Evolutionary conservation across 1,284 basidiomycete genomes (phyloP).

Genomic region (Megacollybia platyphylla): DNA sequence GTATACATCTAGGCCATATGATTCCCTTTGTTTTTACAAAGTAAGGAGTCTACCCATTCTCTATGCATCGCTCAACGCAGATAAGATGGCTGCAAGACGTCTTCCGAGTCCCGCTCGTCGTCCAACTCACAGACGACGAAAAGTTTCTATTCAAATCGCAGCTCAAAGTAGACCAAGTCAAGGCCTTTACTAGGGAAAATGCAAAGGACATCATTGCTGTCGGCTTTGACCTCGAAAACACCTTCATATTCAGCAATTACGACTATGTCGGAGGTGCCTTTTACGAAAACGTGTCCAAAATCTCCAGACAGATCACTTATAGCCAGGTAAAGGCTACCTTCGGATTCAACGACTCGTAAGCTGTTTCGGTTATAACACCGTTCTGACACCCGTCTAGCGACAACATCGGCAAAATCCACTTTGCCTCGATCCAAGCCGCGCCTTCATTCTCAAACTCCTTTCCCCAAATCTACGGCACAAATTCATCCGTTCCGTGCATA

Average conservation of each 20-base stretch:
- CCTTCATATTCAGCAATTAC: conserved; percentile 95
- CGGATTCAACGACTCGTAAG: conserved; percentile 90
- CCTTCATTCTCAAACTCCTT: conserved; percentile 98
- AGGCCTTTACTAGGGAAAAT: conserved; percentile 77
- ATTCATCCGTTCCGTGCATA: conserved; percentile 79
- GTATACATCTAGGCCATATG: conserved; percentile 97
- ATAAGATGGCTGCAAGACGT: conserved; percentile 91
- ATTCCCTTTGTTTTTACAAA: conserved; percentile 97
- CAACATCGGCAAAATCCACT: conserved; percentile 85
- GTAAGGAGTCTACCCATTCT: conserved; percentile 28
- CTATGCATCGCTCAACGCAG: conserved; percentile 2
- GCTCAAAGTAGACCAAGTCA: conserved; percentile 83
- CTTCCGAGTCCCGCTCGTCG: conserved; percentile 87
- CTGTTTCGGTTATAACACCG: neutral
- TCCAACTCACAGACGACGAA: conserved; percentile 99
- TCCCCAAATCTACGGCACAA: conserved; percentile 91
- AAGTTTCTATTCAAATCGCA: conserved; percentile 98
- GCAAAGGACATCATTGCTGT: conserved; percentile 95
- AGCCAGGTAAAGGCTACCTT: conserved; percentile 94
- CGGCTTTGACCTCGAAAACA: conserved; percentile 87
- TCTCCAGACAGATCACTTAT: conserved; percentile 87
- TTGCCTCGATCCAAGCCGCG: conserved; percentile 93
- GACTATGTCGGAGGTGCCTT: conserved; percentile 86
- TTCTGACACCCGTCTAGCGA: neutral
- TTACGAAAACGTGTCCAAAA: conserved; percentile 90